phyloP scores from a whole-genome alignment of 108 stramenopile species.

The Cyclostephanos tholiformis region DNA sequence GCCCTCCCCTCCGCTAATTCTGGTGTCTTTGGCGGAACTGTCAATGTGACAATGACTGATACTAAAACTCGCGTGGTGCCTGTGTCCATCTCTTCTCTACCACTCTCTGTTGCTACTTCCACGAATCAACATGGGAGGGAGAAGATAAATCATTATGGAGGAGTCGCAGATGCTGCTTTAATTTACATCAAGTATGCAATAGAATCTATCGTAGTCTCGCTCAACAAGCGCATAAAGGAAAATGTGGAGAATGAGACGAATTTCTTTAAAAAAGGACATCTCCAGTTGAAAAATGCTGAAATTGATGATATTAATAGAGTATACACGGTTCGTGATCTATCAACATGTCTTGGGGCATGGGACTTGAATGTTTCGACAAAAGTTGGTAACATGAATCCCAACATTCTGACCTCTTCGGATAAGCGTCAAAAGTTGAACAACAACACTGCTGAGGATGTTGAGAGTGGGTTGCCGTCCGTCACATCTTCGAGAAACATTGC shows the following conservation, averaged over 20 bases:
- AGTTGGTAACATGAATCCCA: background rate
- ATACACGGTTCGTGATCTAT: slow-evolving; percentile 43
- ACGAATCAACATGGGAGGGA: background rate
- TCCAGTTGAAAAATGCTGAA: background rate
- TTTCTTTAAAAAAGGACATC: background rate
- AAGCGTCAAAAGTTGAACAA: slow-evolving; percentile 24
- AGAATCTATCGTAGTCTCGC: slow-evolving; percentile 31
- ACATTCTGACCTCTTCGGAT: background rate
- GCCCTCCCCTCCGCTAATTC: background rate
- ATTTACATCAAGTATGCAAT: slow-evolving; percentile 48
- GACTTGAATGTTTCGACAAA: slow-evolving; percentile 27
- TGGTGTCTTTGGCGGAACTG: background rate
- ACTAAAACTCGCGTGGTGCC: slow-evolving; percentile 26
- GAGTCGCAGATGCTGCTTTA: slow-evolving; percentile 40
- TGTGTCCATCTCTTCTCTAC: slow-evolving; percentile 21
- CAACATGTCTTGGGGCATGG: slow-evolving; percentile 50
- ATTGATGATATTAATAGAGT: background rate
- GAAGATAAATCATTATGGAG: slow-evolving; percentile 4
- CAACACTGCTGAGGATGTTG: background rate
- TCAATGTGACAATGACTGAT: background rate
- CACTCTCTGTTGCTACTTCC: background rate
- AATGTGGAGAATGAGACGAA: background rate
- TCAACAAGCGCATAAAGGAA: slow-evolving; percentile 18
- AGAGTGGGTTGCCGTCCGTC: background rate
- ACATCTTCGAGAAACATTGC: background rate